phyloP scores from a whole-genome alignment of 2,329 filamentous ascomycete genomes.

The Neoascochyta sp. region DNA sequence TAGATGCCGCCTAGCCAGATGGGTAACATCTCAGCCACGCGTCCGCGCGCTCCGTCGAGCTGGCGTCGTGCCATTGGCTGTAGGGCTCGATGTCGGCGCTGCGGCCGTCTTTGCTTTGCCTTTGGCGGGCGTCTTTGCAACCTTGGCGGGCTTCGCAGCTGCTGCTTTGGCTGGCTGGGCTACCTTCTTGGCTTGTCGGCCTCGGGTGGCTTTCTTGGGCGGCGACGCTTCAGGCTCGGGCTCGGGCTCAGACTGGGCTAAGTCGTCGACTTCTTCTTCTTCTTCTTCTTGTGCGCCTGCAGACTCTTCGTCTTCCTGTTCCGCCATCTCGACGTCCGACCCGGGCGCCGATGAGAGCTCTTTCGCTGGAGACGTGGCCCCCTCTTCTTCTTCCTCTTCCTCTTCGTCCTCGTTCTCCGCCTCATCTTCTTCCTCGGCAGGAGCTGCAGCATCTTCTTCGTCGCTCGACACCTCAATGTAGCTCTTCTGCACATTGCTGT shows the following conservation, averaged over 20 bases:
- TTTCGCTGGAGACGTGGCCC: constrained; percentile 13
- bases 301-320: constrained; percentile 7
- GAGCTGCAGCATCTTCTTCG: constrained; percentile 38
- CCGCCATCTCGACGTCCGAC: constrained; percentile 31
- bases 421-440: constrained; percentile 18
- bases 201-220: constrained; percentile 14
- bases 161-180: constrained; percentile 13
- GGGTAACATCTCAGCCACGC: constrained; percentile 14
- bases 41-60: constrained; percentile 22
- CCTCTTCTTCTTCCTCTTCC: constrained; percentile 12
- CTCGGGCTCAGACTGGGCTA: constrained; percentile 12
- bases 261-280: constrained; percentile 13
- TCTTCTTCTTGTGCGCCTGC: constrained; percentile 3
- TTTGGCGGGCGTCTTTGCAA: constrained; percentile 14
- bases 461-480: constrained; percentile 46
- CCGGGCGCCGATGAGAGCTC: constrained; percentile 14
- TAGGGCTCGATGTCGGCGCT: constrained; percentile 12
- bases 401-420: constrained; percentile 15
- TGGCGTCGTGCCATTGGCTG: constrained; percentile 13
- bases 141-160: constrained; percentile 3
- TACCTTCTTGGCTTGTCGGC: constrained; percentile 14
- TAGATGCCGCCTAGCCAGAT: no score
- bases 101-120: constrained; percentile 15
- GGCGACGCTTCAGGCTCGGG: constrained; percentile 12
- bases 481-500: constrained; percentile 40